Conservation (phyloP, 352 stramenopile genomes). For the Nothophytophthora sp. region DNA sequence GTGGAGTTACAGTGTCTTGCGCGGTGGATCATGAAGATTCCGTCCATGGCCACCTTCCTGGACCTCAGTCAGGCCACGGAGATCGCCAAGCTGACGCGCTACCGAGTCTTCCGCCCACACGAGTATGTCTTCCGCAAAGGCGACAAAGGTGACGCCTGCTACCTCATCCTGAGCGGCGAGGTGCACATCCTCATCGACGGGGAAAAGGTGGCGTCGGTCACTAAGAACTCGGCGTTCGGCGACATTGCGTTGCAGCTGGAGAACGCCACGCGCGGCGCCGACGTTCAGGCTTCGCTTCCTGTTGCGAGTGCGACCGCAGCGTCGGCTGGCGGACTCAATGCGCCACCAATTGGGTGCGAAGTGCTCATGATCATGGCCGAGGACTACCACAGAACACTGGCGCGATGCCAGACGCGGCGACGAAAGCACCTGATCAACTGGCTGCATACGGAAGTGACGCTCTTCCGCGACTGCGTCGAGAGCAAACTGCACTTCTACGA, state of each 20-base stretch:
- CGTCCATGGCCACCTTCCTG: constrained; percentile 64
- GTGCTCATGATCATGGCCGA: constrained; percentile 70
- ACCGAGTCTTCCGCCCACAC: constrained; percentile 46
- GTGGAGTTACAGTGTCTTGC: constrained; percentile 74
- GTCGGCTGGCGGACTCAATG: constrained; percentile 2
- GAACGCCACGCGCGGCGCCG: constrained; percentile 70
- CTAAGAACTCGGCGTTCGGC: constrained; percentile 65
- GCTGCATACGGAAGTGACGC: constrained; percentile 62
- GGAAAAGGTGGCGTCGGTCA: constrained; percentile 53
- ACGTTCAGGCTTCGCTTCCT: constrained; percentile 43
- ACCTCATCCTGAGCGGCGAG: constrained; percentile 61
- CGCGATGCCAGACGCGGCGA: constrained; percentile 58
- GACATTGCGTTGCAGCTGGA: constrained; percentile 74
- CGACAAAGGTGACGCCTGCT: constrained; percentile 65
- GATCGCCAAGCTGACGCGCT: constrained; percentile 66
- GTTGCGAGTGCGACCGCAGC: constrained; percentile 1
- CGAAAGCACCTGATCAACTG: constrained; percentile 70
- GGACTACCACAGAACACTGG: constrained; percentile 74
- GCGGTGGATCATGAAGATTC: constrained; percentile 78
- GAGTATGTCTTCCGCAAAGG: constrained; percentile 69
- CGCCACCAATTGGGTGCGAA: constrained; percentile 45
- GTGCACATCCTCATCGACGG: constrained; percentile 69
- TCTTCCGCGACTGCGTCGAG: constrained; percentile 75
- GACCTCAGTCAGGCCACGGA: constrained; percentile 70
- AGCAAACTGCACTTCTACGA: constrained; percentile 82